Conservation (phyloP, 1,284 basidiomycete genomes). For the Trametes versicolor region DNA sequence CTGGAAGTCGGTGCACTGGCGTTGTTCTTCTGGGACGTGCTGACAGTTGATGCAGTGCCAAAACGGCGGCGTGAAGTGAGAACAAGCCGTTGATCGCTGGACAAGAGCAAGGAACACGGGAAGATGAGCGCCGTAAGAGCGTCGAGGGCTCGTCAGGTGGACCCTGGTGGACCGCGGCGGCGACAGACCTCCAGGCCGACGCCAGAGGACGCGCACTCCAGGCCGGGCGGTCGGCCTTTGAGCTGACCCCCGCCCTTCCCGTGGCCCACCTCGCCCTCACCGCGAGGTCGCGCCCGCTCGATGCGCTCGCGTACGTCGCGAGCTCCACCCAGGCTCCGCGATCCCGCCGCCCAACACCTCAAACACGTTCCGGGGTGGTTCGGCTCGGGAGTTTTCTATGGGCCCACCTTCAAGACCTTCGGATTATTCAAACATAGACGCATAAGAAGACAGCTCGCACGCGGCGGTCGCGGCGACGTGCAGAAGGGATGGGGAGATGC, state of each 20-base stretch:
- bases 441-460: background rate
- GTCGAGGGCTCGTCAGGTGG: background rate
- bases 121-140: background rate
- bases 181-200: background rate
- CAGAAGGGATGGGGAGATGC: background rate
- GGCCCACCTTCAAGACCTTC: background rate
- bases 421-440: background rate
- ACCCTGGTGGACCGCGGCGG: background rate
- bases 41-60: background rate
- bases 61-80: background rate
- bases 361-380: constrained; percentile 9
- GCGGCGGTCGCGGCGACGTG: background rate
- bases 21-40: background rate
- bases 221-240: background rate
- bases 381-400: background rate
- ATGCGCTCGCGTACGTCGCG: background rate
- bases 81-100: background rate
- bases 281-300: background rate
- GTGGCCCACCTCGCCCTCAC: background rate
- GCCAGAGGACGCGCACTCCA: background rate
- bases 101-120: background rate
- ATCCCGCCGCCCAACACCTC: background rate
- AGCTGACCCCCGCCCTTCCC: background rate
- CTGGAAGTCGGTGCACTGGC: background rate
- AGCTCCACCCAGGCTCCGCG: constrained; percentile 2